These are phyloP conservation scores for Phytophthora ohioensis DNA, from an alignment of 352 stramenopile species.

Conservation along the genomic window DNA sequence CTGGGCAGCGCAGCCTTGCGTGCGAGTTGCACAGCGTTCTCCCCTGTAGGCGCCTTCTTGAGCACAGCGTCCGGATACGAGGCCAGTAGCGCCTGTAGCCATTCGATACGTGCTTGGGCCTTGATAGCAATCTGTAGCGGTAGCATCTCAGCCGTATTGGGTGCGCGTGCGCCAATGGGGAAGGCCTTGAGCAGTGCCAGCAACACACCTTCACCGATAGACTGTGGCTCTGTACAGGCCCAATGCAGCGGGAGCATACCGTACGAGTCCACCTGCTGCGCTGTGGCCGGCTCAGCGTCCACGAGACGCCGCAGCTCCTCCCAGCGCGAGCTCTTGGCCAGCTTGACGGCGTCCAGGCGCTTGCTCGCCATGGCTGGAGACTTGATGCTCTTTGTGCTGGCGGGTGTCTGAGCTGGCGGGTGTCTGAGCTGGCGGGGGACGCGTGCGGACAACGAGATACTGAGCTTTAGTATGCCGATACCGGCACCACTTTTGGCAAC, in stretches of 20 bases:
- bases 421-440: slow-evolving; percentile 6
- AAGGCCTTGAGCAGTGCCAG: slow-evolving; percentile 84
- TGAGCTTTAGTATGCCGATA: slow-evolving; percentile 15
- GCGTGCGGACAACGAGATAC: slow-evolving; percentile 21
- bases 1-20: slow-evolving; percentile 61
- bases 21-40: slow-evolving; percentile 82
- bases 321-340: slow-evolving; percentile 86
- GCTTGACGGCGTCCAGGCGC: slow-evolving; percentile 85
- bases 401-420: slow-evolving; percentile 9
- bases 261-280: slow-evolving; percentile 86
- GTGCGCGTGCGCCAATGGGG: slow-evolving; percentile 64
- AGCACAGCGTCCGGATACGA: slow-evolving; percentile 86
- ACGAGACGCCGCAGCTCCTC: slow-evolving; percentile 80
- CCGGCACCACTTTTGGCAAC: no score
- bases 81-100: slow-evolving; percentile 84
- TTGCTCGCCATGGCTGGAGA: slow-evolving; percentile 48
- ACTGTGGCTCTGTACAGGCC: slow-evolving; percentile 86
- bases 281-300: slow-evolving; percentile 69
- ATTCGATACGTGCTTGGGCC: slow-evolving; percentile 87
- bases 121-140: slow-evolving; percentile 91
- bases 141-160: slow-evolving; percentile 87
- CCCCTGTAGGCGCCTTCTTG: slow-evolving; percentile 74
- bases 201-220: slow-evolving; percentile 77
- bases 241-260: slow-evolving; percentile 90
- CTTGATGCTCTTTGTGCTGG: slow-evolving; percentile 16